Evolutionary conservation across 306 rosid genomes (phyloP), one percentile per base, ranked within the genome.

Genomic region (Prunus mongolica): DNA sequence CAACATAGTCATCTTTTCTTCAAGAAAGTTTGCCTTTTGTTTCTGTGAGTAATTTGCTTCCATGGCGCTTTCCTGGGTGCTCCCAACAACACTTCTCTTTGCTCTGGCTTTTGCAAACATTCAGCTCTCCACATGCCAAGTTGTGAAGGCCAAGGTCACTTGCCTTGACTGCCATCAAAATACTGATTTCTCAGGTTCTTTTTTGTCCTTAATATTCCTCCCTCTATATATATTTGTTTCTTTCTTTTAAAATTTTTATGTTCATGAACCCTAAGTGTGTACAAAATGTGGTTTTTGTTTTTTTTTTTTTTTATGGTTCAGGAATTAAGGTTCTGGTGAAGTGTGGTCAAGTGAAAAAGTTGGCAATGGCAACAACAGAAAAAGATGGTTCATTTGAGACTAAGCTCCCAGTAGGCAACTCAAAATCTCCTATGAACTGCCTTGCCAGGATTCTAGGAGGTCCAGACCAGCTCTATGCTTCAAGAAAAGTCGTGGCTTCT

Each of bases 401-500:
- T 1, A 73, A 84, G 69, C 86, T 89, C 74, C 89, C 93, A 12
- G 54, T 75, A 3, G 76, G 76, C 62, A 25, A 75, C 12, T 9
- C 58, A 38, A 80, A 81, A 14, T 10, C 81, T 8, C 54, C 79
- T 12, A 20, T 19, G 73, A 87, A 78, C 2, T 94, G 97, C 78
- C 73, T 79, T 41, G 88, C 81, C 27, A 86, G 82, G 82, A 77
- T 94, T 74, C 65, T 82, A 50, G 98, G 97, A 1, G 96, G 97
- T 0, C 91, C 91, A 60, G 74, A 45, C 34, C 93, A 78, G 50
- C 80, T 94, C 52, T 94, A 82, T 73, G 90, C 81, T 52, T 15
- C 86, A 24, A 85, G 74, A 78, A 87, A 83, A 54, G 28, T 30
- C 73, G 69, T 19, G 75, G 77, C 83, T 14, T 79, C 96, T 2